A percentile compares a stretch with the other conserved stretches of the same genome.
Conservation (phyloP, 805 yeast species). For the Cyberlindnera suaveolens region DNA sequence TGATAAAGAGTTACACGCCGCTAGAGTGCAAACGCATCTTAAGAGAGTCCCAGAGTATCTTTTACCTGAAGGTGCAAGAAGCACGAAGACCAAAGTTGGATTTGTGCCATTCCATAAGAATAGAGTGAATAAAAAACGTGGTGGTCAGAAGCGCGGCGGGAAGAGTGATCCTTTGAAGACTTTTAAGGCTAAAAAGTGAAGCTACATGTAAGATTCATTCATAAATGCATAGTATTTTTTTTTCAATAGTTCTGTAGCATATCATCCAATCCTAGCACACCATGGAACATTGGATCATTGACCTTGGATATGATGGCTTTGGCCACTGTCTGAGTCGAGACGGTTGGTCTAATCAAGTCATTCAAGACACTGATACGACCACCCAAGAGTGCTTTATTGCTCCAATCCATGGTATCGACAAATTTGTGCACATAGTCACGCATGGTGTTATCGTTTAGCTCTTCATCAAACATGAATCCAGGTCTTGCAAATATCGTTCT, state of each 20-base stretch:
- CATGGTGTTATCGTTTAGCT: slow-evolving; percentile 24
- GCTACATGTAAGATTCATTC: background rate
- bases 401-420: slow-evolving; percentile 37
- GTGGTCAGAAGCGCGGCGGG: slow-evolving; percentile 33
- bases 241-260: slow-evolving; percentile 19
- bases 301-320: slow-evolving; percentile 48
- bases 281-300: slow-evolving; percentile 42
- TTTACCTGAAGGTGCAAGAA: slow-evolving; percentile 72
- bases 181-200: slow-evolving; percentile 30
- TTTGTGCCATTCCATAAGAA: slow-evolving; percentile 67
- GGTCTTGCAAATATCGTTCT: slow-evolving; percentile 71
- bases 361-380: slow-evolving; percentile 35
- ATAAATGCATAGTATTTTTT: background rate
- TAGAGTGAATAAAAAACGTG: slow-evolving; percentile 38
- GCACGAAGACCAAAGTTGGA: slow-evolving; percentile 47
- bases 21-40: slow-evolving; percentile 77
- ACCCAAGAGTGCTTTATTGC: slow-evolving; percentile 37
- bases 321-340: slow-evolving; percentile 68
- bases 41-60: slow-evolving; percentile 90
- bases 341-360: slow-evolving; percentile 50
- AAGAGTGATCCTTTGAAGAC: slow-evolving; percentile 64
- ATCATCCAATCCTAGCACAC: slow-evolving; percentile 55
- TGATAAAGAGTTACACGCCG: slow-evolving; percentile 80
- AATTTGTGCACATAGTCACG: slow-evolving; percentile 38
- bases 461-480: slow-evolving; percentile 72